Evolutionary conservation across 192 early-diverging fungal species (phyloP), one percentile per base, ranked within the genome.

Genomic region (Phlyctochytrium arcticum): DNA sequence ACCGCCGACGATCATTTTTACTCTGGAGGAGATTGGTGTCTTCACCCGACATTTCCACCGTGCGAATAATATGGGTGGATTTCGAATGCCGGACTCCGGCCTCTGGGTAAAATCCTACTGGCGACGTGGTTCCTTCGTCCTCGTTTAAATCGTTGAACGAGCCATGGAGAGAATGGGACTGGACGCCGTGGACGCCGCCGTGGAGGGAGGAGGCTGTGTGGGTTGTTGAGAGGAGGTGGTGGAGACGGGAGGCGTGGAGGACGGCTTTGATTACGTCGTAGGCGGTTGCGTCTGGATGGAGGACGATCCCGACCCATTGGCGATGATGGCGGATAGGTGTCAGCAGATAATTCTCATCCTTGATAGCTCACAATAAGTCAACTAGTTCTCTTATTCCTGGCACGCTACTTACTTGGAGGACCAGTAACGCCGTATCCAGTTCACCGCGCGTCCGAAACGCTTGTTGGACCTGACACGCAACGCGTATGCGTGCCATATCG

Each of bases 311-410:
- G 58, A 81, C 75, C 7, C 62, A 62, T n/a, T 69, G 29, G 19
- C 29, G 62, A 9, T 23, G 70, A 9, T 47, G 34, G n/a, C 73
- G 64, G 4, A 46, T 54, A 57, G 73, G 76, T 24, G 67, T 73
- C 24, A 87, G 59, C 31, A 89, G 62, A 74, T 89, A 89, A 42
- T 80, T 78, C 68, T 89, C 85, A 32, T 77, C 70, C 78, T 82
- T 48, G 24, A 50, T 44, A 35, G 50, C 37, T 2, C 29, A 35
- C 23, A 34, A 71, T 30, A 8, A 35, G 30, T 6, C 32, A 48
- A 29, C 2, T 19, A 27, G 15, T 26, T 21, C 27, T 15, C 12
- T 1, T n/a, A n/a, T n/a, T n/a, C n/a, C n/a, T n/a, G 30, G 46
- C 37, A 31, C 29, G n/a, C 24, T 6, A 48, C 60, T 60, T 67